Evolutionary conservation across 192 early-diverging fungal genomes (phyloP).

Genomic region (Coemansia sp.): DNA sequence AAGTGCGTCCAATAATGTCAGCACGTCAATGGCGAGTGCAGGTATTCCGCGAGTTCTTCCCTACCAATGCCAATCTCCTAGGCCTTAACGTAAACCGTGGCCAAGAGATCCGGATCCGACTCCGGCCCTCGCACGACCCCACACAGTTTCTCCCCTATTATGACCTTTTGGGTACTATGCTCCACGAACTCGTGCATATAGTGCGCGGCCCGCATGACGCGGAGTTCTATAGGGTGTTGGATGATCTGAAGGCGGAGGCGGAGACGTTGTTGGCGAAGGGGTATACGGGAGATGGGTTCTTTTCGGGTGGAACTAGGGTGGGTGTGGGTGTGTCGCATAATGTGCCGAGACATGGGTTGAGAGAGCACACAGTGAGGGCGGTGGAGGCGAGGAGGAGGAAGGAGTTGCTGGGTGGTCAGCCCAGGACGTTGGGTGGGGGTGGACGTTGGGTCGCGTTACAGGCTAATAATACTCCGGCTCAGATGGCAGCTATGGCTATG

Average conservation of each 20-base stretch:
- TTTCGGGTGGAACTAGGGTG: slow-evolving; percentile 25
- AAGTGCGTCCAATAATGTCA: slow-evolving; percentile 49
- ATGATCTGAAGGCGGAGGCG: slow-evolving; percentile 33
- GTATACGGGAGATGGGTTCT: slow-evolving; percentile 52
- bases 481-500: slow-evolving; percentile 46
- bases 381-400: slow-evolving; percentile 19
- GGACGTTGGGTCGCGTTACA: slow-evolving; percentile 2
- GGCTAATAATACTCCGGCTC: slow-evolving; percentile 27
- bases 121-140: slow-evolving; percentile 30
- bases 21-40: slow-evolving; percentile 39
- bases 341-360: slow-evolving; percentile 24
- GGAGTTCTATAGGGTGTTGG: slow-evolving; percentile 39
- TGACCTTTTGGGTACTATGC: slow-evolving; percentile 49
- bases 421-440: slow-evolving; percentile 6
- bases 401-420: slow-evolving; percentile 17
- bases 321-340: slow-evolving; percentile 28
- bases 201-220: slow-evolving; percentile 42
- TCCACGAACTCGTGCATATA: slow-evolving; percentile 57
- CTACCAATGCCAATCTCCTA: slow-evolving; percentile 28
- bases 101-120: slow-evolving; percentile 43
- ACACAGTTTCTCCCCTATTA: slow-evolving; percentile 33
- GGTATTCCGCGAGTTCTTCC: slow-evolving; percentile 43
- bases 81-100: slow-evolving; percentile 52
- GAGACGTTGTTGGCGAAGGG: slow-evolving; percentile 39
- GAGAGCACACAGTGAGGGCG: slow-evolving; percentile 22